Percentiles rank a stretch among this genome's conserved stretches.
Conservation (phyloP, 768 basidiomycete species). For the Agrocybe pediades region DNA sequence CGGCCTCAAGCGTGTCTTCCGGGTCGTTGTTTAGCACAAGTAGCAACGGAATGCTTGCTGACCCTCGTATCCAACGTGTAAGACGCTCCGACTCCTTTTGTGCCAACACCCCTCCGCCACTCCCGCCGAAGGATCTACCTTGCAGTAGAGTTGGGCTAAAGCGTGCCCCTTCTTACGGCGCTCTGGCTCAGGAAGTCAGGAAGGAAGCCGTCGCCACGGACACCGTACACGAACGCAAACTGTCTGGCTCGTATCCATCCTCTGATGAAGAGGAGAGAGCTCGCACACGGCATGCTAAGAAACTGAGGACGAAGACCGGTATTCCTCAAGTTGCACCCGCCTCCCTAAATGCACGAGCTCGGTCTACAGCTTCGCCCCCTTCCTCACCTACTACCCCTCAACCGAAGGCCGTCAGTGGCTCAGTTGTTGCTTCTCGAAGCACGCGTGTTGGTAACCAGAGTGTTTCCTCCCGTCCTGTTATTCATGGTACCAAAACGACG, state of each 20-base stretch:
- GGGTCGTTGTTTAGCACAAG: slow-evolving; percentile 43
- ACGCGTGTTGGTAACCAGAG: too few species aligned
- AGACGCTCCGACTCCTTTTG: slow-evolving; percentile 52
- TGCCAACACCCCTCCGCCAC: slow-evolving; percentile 27
- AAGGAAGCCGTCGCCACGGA: slow-evolving; percentile 7
- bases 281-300: slow-evolving; percentile 63
- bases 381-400: slow-evolving; percentile 8
- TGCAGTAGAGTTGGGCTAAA: slow-evolving; percentile 38
- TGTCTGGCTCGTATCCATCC: slow-evolving; percentile 47
- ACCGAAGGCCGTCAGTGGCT: neutral
- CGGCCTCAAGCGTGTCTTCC: slow-evolving; percentile 46
- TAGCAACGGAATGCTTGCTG: slow-evolving; percentile 34
- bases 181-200: slow-evolving; percentile 31
- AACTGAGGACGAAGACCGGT: slow-evolving; percentile 41
- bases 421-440: too few species aligned
- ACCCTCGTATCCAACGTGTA: slow-evolving; percentile 55
- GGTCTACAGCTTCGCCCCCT: slow-evolving; percentile 16
- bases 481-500: too few species aligned
- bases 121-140: slow-evolving; percentile 33
- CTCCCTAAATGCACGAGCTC: slow-evolving; percentile 12
- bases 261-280: slow-evolving; percentile 79
- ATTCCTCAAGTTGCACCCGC: slow-evolving; percentile 8
- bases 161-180: slow-evolving; percentile 63
- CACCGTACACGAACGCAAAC: slow-evolving; percentile 32
- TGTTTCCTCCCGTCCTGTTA: too few species aligned